A percentile compares a stretch with the other conserved stretches of the same genome.
These are phyloP conservation scores for Colletotrichum kahawae DNA, from an alignment of 2,329 filamentous ascomycete species.

Conservation along the genomic window DNA sequence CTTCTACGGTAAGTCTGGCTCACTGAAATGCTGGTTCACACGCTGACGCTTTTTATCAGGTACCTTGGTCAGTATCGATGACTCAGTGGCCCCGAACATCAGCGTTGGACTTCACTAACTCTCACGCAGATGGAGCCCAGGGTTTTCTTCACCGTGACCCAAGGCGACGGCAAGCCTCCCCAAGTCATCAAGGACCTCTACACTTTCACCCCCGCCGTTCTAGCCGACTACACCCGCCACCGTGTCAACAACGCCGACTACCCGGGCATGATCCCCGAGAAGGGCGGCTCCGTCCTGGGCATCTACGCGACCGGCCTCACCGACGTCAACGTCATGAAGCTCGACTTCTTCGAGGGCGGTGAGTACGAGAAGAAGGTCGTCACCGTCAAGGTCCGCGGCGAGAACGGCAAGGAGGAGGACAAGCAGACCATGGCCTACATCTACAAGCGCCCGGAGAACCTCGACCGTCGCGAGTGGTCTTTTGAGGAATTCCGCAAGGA, in stretches of 20 bases:
- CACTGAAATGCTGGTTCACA: too few species aligned
- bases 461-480: slow-evolving; percentile 86
- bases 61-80: slow-evolving; percentile 35
- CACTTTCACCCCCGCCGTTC: slow-evolving; percentile 74
- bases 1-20: slow-evolving; percentile 56
- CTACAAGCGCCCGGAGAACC: slow-evolving; percentile 50
- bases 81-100: neutral
- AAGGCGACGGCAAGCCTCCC: slow-evolving; percentile 58
- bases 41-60: slow-evolving; percentile 26
- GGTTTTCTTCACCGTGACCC: slow-evolving; percentile 86
- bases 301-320: slow-evolving; percentile 81
- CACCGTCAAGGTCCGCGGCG: slow-evolving; percentile 51
- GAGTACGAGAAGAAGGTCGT: slow-evolving; percentile 70
- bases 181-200: slow-evolving; percentile 59
- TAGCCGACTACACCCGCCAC: slow-evolving; percentile 73
- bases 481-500: slow-evolving; percentile 82
- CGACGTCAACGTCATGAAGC: slow-evolving; percentile 72
- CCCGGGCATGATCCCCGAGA: slow-evolving; percentile 72
- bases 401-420: slow-evolving; percentile 40
- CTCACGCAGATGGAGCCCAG: slow-evolving; percentile 73
- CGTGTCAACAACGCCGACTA: slow-evolving; percentile 77
- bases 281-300: slow-evolving; percentile 69
- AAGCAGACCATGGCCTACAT: slow-evolving; percentile 69
- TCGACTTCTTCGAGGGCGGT: slow-evolving; percentile 83
- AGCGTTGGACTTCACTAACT: slow-evolving; percentile 18